These are phyloP conservation scores for Dendrobium nobile DNA, from an alignment of 106 monocot species.

Conservation along the genomic window DNA sequence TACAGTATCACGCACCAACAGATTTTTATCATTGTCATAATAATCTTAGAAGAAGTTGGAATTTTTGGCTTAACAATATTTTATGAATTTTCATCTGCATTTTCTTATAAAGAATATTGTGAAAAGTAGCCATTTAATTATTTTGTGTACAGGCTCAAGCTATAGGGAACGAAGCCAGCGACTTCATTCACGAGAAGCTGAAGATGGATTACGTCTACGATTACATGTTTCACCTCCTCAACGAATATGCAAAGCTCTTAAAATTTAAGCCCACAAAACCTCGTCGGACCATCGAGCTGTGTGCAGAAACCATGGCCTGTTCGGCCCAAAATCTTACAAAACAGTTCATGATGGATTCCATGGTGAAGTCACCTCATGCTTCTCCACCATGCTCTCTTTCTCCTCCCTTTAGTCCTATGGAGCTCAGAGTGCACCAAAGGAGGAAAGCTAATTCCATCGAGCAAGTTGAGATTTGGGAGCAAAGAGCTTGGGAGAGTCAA, in stretches of 20 bases:
- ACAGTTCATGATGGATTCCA: conserved; percentile 35
- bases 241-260: conserved; percentile 58
- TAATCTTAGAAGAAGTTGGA: no score
- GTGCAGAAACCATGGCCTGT: conserved; percentile 43
- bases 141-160: conserved; percentile 11
- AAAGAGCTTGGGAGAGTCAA: conserved; percentile 1
- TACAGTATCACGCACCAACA: no score
- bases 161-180: conserved; percentile 48
- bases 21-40: no score
- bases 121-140: no score
- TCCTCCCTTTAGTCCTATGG: neutral
- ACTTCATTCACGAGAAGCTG: conserved; percentile 39
- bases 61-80: no score
- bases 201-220: conserved; percentile 61
- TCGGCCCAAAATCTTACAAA: conserved; percentile 2
- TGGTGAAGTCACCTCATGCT: conserved; percentile 17
- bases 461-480: conserved; percentile 42
- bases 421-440: conserved; percentile 1
- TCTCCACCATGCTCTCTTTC: conserved; percentile 14
- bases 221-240: conserved; percentile 72
- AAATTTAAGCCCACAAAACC: conserved; percentile 39
- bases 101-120: no score
- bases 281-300: conserved; percentile 25
- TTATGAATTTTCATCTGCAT: no score
- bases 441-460: conserved; percentile 19